Base-by-base conservation (phyloP, 495 filamentous ascomycete species). In the Parmelia sp. region DNA sequence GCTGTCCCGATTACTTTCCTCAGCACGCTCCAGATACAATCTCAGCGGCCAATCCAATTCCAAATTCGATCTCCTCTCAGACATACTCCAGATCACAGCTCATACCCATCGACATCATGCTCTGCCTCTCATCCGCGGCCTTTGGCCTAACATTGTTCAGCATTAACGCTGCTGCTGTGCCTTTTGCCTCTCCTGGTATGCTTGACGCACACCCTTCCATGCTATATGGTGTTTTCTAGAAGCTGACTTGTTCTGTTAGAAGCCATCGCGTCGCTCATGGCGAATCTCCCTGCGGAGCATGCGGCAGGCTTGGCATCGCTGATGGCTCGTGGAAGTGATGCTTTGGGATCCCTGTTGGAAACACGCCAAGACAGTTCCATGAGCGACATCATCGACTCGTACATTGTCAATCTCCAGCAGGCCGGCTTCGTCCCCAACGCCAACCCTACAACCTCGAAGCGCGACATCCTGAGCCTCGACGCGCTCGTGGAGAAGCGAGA, bases 141-240 rank as follows among this genome's bases (percentile, higher is more conserved):
- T 31, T 53, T 12, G 49, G 49, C 14, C 25, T 53, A 15, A 31
- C 49, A 3, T 29, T 53, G 11, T 53, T 53, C 4, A 31, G 27
- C 49, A 10, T 53, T 0, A 53, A 53, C 15, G 15, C 27, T 31
- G 49, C 49, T 53, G 49, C 49, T 31, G 49, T 53, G 49, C 49
- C 49, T 53, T 31, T 53, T 14, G 49, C 49, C 27, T 53, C 27
- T 29, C 49, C 49, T 53, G 49, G 49, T 53, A 53, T 19, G 25
- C 27, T 53, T 15, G 25, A 29, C 12, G 19, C 25, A 53, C 14
- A 27, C 2, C 15, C 4, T 29, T 31, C 6, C 25, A 53, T 53
- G 49, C 49, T 23, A 12, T 31, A 27, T 53, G 4, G 14, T 4
- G 21, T 14, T 31, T 17, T 31, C 2, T 8, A 17, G 8, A 31